Evolutionary conservation across 1,284 basidiomycete genomes (phyloP), one percentile per base, ranked within the genome.

Genomic region (Tausonia pullulans): DNA sequence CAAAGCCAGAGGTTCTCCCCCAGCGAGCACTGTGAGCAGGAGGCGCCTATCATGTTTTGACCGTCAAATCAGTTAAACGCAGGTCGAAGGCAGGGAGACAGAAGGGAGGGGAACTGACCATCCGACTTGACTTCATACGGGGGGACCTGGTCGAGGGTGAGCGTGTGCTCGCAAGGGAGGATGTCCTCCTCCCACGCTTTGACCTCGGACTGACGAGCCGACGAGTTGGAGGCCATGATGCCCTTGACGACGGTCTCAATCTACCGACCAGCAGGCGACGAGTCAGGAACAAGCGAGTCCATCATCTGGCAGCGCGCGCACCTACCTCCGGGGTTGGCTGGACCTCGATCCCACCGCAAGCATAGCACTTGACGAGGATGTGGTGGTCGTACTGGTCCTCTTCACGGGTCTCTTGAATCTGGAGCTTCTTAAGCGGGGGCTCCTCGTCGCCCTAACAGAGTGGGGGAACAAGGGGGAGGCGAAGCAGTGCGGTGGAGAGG

Each of bases 111-210:
- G 40, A 7, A 63, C 75, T 7, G 48, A 81, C 83, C 83, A 27
- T 81, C 78, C 0, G 82, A 78, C 0, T 78, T 76, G 45, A 87
- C 86, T 13, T 77, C 77, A 2, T 79, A 81, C 65, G 70, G 64
- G 0, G 79, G 79, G 3, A 80, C 75, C 73, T 93, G 94, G 60
- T 88, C 79, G 0, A 98, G 80, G 11, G 83, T 84, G 8, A 88
- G 78, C 0, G 91, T 89, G 72, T 98, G 95, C 72, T 90, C 85
- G 79, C 95, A 98, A 3, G 89, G 77, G 0, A 81, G 72, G 45
- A 97, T 87, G 73, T 98, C 95, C 75, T 98, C 93, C 73, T 96
- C 91, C 95, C 96, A 99, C 2, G 94, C 90, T 76, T 97, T 88
- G 65, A 99, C 90, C 73, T 98, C 93, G 0, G 87, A 90, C 72